phyloP scores from a whole-genome alignment of 345 rosid species.

The Barbarea vulgaris region DNA sequence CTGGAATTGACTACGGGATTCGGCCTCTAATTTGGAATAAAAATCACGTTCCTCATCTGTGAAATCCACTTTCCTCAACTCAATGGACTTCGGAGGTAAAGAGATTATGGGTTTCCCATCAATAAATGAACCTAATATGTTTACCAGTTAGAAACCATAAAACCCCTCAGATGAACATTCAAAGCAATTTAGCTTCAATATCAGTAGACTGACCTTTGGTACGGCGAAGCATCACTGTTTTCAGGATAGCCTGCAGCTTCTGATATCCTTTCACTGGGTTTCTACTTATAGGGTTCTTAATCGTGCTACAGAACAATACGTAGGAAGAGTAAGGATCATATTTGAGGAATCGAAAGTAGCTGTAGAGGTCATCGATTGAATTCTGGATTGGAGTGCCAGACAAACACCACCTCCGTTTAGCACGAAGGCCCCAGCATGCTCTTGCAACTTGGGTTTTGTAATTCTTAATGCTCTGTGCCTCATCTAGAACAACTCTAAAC shows the following conservation, averaged over 20 bases:
- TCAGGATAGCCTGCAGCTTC: constrained; percentile 83
- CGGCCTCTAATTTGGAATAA: constrained; percentile 75
- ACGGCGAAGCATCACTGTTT: constrained; percentile 95
- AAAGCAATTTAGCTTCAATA: constrained; percentile 10
- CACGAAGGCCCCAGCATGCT: constrained; percentile 99
- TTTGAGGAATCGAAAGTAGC: constrained; percentile 96
- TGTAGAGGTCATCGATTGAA: constrained; percentile 94
- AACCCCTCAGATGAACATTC: constrained; percentile 20
- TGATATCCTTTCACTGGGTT: constrained; percentile 68
- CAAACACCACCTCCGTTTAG: constrained; percentile 98
- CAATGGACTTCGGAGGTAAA: constrained; percentile 77
- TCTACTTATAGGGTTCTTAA: constrained; percentile 71
- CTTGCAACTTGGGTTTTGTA: constrained; percentile 95
- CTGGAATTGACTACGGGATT: constrained; percentile 83
- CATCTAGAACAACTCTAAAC: constrained; percentile 96
- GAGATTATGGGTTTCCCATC: constrained; percentile 88
- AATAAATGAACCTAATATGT: constrained; percentile 63
- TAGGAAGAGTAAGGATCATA: constrained; percentile 80
- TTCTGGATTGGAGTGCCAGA: constrained; percentile 99
- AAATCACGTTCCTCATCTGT: constrained; percentile 80
- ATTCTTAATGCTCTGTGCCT: constrained; percentile 98
- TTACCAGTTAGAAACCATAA: constrained; percentile 30
- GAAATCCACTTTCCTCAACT: constrained; percentile 83
- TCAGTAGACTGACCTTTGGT: constrained; percentile 72
- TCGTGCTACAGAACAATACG: constrained; percentile 54